phyloP scores from a whole-genome alignment of 1,139 yeast species.

The Kazachstania sp. region DNA sequence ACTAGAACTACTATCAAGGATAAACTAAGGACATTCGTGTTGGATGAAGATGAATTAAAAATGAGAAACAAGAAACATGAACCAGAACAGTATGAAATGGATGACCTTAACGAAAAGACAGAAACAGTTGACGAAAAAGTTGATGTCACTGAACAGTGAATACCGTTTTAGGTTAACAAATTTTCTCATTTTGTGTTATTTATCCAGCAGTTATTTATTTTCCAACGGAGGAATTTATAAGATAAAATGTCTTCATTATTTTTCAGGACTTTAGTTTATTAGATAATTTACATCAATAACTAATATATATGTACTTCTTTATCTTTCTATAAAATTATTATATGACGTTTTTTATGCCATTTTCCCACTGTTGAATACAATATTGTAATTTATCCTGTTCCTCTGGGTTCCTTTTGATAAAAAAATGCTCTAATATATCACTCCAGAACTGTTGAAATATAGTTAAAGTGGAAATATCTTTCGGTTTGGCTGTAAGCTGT shows the following conservation, averaged over 20 bases:
- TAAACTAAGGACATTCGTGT: constrained; percentile 37
- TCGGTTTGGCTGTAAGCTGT: constrained; percentile 31
- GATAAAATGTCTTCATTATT: too few relatives aligned
- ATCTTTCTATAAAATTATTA: background rate
- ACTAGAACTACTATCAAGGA: constrained; percentile 48
- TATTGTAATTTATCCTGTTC: constrained; percentile 27
- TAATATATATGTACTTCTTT: background rate
- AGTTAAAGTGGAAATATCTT: constrained; percentile 25
- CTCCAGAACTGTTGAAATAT: constrained; percentile 49
- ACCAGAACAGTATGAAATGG: constrained; percentile 5
- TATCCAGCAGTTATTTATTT: too few relatives aligned
- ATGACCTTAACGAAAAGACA: constrained; percentile 2
- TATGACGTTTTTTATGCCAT: background rate
- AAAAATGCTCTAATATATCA: constrained; percentile 37
- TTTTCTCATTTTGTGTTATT: too few relatives aligned
- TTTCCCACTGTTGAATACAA: constrained; percentile 6
- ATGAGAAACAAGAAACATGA: background rate
- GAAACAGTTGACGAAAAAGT: constrained; percentile 1
- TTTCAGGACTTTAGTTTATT: too few relatives aligned
- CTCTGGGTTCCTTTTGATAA: constrained; percentile 34
- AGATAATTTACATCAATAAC: too few relatives aligned
- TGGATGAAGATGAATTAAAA: constrained; percentile 24
- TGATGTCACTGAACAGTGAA: background rate
- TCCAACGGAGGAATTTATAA: too few relatives aligned
- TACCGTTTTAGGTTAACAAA: too few relatives aligned